Percentiles rank a stretch among this genome's conserved stretches.
phyloP scores from a whole-genome alignment of 192 early-diverging fungal species.

The Coemansia sp. region DNA sequence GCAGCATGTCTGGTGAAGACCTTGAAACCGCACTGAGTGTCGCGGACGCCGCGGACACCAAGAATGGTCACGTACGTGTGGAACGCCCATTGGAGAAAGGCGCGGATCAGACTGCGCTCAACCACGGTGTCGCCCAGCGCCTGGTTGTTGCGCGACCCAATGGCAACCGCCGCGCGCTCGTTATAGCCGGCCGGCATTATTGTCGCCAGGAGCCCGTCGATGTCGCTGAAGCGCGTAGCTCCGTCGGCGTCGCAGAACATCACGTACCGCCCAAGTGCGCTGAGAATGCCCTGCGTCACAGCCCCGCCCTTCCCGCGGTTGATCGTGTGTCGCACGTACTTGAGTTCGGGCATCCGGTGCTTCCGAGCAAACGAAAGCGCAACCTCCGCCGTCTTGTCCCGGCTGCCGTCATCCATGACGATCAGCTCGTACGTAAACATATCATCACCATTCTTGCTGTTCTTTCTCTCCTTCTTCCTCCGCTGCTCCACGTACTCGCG shows the following conservation, averaged over 20 bases:
- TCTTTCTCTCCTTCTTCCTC: conserved; percentile 25
- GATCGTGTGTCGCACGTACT: conserved; percentile 72
- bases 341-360: conserved; percentile 60
- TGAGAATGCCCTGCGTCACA: conserved; percentile 87
- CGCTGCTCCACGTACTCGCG: conserved; percentile 63
- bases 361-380: conserved; percentile 68
- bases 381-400: conserved; percentile 70
- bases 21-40: conserved; percentile 99
- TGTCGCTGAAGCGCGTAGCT: conserved; percentile 87
- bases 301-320: conserved; percentile 95
- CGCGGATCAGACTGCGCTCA: conserved; percentile 88
- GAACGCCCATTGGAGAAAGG: conserved; percentile 93
- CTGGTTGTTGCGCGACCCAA: conserved; percentile 93
- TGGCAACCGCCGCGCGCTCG: conserved; percentile 58
- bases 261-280: conserved; percentile 69
- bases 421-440: conserved; percentile 83
- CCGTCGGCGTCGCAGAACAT: conserved; percentile 98
- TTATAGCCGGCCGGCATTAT: conserved; percentile 21
- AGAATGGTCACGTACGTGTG: conserved; percentile 86
- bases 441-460: too few relatives aligned
- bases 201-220: conserved; percentile 60
- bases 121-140: conserved; percentile 57
- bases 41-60: conserved; percentile 83
- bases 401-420: conserved; percentile 90
- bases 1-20: conserved; percentile 81